A percentile compares a stretch with the other conserved stretches of the same genome.
Conservation (phyloP, 1,139 yeast species). For the Geotrichum carabidarum region DNA sequence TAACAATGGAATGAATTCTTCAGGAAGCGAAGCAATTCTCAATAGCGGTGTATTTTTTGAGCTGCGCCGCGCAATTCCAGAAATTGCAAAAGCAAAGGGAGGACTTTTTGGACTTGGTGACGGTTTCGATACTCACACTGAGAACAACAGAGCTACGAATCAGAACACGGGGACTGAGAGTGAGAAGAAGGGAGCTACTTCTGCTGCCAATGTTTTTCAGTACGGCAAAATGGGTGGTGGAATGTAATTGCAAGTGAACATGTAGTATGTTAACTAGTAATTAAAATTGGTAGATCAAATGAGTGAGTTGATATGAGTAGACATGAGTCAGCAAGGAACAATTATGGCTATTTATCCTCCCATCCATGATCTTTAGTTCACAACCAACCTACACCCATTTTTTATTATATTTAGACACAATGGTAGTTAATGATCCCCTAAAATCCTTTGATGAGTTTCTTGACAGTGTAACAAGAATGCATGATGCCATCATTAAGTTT, state of each 20-base stretch:
- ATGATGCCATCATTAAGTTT: constrained; percentile 17
- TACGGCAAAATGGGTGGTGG: constrained; percentile 36
- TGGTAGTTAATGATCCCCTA: constrained; percentile 7
- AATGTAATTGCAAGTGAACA: background rate
- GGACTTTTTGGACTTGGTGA: constrained; percentile 39
- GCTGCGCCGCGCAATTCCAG: constrained; percentile 40
- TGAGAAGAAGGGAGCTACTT: constrained; percentile 21
- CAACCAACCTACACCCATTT: background rate
- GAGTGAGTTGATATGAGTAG: background rate
- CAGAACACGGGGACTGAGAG: constrained; percentile 5
- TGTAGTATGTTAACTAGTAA: background rate
- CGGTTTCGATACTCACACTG: constrained; percentile 24
- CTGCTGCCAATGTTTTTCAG: constrained; percentile 34
- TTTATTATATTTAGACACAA: background rate
- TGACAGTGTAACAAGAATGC: constrained; percentile 18
- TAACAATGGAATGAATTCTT: constrained; percentile 39
- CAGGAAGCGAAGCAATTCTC: constrained; percentile 51
- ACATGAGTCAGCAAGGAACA: constrained; percentile 8
- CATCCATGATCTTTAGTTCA: background rate
- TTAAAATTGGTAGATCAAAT: background rate
- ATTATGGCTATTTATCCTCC: background rate
- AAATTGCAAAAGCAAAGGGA: constrained; percentile 32
- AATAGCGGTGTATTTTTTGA: constrained; percentile 51
- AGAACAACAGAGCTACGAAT: constrained; percentile 3
- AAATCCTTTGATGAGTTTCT: constrained; percentile 18